These are phyloP conservation scores for Phylloporus arenicola DNA, from an alignment of 768 basidiomycete genomes.

Conservation along the genomic window DNA sequence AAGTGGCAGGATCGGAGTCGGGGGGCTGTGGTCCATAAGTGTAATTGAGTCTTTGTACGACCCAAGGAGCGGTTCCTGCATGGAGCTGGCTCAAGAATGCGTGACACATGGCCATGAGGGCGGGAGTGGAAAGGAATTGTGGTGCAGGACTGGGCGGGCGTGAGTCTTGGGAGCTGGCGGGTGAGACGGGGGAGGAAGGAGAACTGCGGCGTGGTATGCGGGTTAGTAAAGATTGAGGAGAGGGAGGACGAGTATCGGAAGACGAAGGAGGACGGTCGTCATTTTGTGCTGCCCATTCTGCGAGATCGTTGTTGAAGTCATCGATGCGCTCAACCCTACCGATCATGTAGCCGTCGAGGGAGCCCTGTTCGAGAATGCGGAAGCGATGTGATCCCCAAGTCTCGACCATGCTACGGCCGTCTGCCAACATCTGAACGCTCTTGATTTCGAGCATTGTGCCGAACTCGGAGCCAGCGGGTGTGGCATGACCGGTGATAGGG, in stretches of 20 bases:
- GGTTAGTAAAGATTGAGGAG: constrained; percentile 13
- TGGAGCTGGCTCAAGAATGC: constrained; percentile 57
- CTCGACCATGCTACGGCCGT: constrained; percentile 86
- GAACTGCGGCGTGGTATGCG: constrained; percentile 13
- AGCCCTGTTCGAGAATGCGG: constrained; percentile 77
- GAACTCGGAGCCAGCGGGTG: constrained; percentile 43
- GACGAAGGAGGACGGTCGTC: constrained; percentile 9
- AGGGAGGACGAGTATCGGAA: constrained; percentile 5
- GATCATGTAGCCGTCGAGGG: constrained; percentile 86
- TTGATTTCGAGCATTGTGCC: constrained; percentile 93
- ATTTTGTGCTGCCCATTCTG: constrained; percentile 21
- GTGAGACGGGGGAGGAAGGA: background rate
- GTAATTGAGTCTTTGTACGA: constrained; percentile 78
- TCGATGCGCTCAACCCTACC: constrained; percentile 65
- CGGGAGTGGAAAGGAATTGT: constrained; percentile 17
- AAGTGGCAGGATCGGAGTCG: constrained; percentile 53
- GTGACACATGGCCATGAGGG: constrained; percentile 50
- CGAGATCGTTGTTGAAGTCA: constrained; percentile 33
- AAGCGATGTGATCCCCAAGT: constrained; percentile 70
- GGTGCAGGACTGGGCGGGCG: background rate
- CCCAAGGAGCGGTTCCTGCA: constrained; percentile 84
- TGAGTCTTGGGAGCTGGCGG: constrained; percentile 4
- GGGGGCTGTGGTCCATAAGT: constrained; percentile 74
- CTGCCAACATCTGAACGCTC: constrained; percentile 79
- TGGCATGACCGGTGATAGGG: constrained; percentile 17